Conservation (phyloP, 1,284 basidiomycete species). For the Moesziomyces sp. region DNA sequence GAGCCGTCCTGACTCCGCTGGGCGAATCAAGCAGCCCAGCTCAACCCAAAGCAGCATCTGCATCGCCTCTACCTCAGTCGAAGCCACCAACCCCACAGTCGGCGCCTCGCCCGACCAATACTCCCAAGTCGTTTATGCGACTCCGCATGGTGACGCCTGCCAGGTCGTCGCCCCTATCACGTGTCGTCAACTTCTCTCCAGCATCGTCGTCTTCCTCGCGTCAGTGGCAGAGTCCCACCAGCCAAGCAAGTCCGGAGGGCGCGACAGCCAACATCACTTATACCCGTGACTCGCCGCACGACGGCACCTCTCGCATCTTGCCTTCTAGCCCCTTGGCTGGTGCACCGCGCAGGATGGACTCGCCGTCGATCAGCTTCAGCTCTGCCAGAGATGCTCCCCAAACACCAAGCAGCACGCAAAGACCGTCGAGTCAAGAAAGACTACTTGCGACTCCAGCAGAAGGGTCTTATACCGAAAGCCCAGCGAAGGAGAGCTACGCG, state of each 20-base stretch:
- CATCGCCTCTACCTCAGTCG: not conserved
- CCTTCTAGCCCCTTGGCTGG: no score
- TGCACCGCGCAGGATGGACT: no score
- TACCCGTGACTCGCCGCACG: no score
- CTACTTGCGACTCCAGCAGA: no score
- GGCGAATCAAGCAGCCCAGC: no score
- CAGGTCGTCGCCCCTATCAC: slow-evolving; percentile 29
- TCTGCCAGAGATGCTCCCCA: not conserved
- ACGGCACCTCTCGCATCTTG: no score
- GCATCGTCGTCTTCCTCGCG: slow-evolving; percentile 9
- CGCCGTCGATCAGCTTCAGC: no score
- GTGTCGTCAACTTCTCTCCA: slow-evolving; percentile 30
- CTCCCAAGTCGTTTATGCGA: slow-evolving; percentile 19
- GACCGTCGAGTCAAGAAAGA: no score
- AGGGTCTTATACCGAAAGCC: no score
- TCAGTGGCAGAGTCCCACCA: slow-evolving; percentile 26
- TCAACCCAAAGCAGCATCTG: no score
- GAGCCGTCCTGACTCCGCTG: no score
- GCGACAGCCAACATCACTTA: not conserved
- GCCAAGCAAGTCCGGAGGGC: not conserved
- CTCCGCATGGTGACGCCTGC: slow-evolving; percentile 27
- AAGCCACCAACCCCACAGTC: slow-evolving; percentile 8
- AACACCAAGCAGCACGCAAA: slow-evolving; percentile 1
- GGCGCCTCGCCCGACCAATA: slow-evolving; percentile 5
- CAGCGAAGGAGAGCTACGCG: no score